Conservation (phyloP, 176 grass and related monocot genomes). For the Cenchrus americanus region DNA sequence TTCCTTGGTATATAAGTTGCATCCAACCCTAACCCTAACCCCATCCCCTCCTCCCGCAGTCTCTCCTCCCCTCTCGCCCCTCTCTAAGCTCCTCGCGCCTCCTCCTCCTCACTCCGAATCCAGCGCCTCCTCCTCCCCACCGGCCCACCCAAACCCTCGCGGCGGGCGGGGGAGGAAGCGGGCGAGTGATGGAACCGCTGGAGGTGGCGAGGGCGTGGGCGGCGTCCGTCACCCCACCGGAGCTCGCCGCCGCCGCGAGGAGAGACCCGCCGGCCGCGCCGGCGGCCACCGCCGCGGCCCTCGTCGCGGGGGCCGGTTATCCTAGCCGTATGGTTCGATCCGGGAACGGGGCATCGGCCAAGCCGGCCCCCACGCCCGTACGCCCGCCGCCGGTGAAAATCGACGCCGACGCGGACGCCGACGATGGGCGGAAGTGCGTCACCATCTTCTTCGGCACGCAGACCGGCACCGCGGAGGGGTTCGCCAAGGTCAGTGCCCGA, state of each 20-base stretch:
- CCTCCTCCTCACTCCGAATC: too few relatives aligned
- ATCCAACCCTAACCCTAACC: too few relatives aligned
- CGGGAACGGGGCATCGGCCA: neutral
- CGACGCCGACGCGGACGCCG: constrained; percentile 52
- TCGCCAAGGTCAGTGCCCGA: constrained; percentile 73
- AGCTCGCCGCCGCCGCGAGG: constrained; percentile 48
- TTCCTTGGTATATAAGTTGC: too few relatives aligned
- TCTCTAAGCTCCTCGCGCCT: too few relatives aligned
- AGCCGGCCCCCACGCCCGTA: constrained; percentile 10
- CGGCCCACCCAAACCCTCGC: constrained; percentile 36
- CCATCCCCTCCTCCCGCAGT: too few relatives aligned
- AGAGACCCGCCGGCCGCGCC: constrained; percentile 53
- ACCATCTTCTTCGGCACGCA: constrained; percentile 96
- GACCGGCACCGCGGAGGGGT: constrained; percentile 93
- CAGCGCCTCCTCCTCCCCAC: too few relatives aligned
- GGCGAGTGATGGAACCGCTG: constrained; percentile 45
- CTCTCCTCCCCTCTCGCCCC: too few relatives aligned
- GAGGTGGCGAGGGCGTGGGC: constrained; percentile 67
- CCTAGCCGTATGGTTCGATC: constrained; percentile 74
- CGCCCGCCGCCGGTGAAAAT: constrained; percentile 45
- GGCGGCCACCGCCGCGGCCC: constrained; percentile 60
- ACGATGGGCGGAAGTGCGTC: constrained; percentile 75
- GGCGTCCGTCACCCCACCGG: constrained; percentile 49
- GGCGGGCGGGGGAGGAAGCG: constrained; percentile 26
- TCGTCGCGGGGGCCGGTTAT: constrained; percentile 55